Evolutionary conservation across 495 filamentous ascomycete species (phyloP).

Genomic region (Aspergillus nidulans): DNA sequence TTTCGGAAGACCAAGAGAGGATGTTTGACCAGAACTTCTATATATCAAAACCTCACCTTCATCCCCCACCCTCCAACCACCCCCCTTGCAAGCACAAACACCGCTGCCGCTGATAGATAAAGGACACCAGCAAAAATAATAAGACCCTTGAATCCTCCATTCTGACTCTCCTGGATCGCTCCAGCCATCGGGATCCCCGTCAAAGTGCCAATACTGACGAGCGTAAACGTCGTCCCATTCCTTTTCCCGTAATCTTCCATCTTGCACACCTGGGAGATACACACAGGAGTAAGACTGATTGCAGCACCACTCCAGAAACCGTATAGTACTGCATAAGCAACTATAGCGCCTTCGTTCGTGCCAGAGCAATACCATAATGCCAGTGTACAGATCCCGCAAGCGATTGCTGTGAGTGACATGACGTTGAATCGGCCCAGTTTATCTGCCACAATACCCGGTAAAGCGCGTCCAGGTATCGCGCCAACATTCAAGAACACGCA

Average conservation of each 20-base stretch:
- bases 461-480: slow-evolving; percentile 40
- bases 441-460: slow-evolving; percentile 61
- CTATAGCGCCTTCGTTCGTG: slow-evolving; percentile 39
- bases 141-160: slow-evolving; percentile 36
- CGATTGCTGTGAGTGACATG: slow-evolving; percentile 46
- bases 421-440: slow-evolving; percentile 66
- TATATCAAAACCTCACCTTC: slow-evolving; percentile 20
- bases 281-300: slow-evolving; percentile 56
- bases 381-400: slow-evolving; percentile 47
- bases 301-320: slow-evolving; percentile 57
- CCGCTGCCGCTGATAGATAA: slow-evolving; percentile 42
- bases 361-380: slow-evolving; percentile 46
- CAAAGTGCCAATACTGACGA: slow-evolving; percentile 57
- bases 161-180: slow-evolving; percentile 22
- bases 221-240: slow-evolving; percentile 57
- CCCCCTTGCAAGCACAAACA: slow-evolving; percentile 46
- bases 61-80: slow-evolving; percentile 40
- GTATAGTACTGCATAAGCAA: slow-evolving; percentile 57
- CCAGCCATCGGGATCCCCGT: slow-evolving; percentile 81
- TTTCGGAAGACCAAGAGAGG: no score
- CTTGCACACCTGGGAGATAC: slow-evolving; percentile 54
- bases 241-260: slow-evolving; percentile 58
- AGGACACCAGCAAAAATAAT: slow-evolving; percentile 50
- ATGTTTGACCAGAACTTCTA: no score
- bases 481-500: slow-evolving; percentile 51